These are phyloP conservation scores for Pisolithus marmoratus DNA, from an alignment of 768 basidiomycete species.

Conservation along the genomic window DNA sequence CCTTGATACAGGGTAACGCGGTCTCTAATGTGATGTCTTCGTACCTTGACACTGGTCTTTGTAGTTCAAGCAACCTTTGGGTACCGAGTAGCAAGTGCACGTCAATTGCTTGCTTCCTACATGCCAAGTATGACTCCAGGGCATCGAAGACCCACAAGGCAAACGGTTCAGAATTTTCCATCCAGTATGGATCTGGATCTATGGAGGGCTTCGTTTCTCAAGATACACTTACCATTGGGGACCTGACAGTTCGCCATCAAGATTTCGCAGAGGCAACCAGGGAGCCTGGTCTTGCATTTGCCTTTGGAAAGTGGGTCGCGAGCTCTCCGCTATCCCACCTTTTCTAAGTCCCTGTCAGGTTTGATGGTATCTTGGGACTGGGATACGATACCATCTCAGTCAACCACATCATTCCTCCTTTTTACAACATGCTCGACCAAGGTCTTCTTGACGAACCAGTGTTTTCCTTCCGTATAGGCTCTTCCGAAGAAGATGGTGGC, in stretches of 20 bases:
- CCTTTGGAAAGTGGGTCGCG: slow-evolving; percentile 79
- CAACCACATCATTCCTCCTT: slow-evolving; percentile 87
- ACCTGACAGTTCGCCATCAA: slow-evolving; percentile 64
- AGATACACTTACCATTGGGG: slow-evolving; percentile 77
- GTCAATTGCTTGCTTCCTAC: slow-evolving; percentile 91
- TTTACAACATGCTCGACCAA: slow-evolving; percentile 88
- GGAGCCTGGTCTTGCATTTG: slow-evolving; percentile 96
- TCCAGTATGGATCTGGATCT: slow-evolving; percentile 92
- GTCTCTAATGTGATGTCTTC: neutral
- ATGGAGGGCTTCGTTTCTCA: slow-evolving; percentile 95
- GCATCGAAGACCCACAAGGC: slow-evolving; percentile 80
- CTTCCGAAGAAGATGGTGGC: slow-evolving; percentile 82
- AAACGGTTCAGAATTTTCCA: slow-evolving; percentile 86
- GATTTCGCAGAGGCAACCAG: slow-evolving; percentile 95
- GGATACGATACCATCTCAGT: slow-evolving; percentile 95
- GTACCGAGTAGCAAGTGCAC: slow-evolving; percentile 78
- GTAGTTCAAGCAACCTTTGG: slow-evolving; percentile 89
- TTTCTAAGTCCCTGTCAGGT: slow-evolving; percentile 40
- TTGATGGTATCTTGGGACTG: slow-evolving; percentile 93
- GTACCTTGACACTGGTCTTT: slow-evolving; percentile 4
- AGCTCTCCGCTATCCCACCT: neutral
- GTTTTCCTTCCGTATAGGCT: slow-evolving; percentile 91
- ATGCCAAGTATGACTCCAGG: slow-evolving; percentile 82
- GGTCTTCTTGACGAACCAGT: slow-evolving; percentile 77
- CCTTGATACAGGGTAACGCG: slow-evolving; percentile 76